phyloP scores from a whole-genome alignment of 1,284 basidiomycete species.

The Heterobasidion irregulare region DNA sequence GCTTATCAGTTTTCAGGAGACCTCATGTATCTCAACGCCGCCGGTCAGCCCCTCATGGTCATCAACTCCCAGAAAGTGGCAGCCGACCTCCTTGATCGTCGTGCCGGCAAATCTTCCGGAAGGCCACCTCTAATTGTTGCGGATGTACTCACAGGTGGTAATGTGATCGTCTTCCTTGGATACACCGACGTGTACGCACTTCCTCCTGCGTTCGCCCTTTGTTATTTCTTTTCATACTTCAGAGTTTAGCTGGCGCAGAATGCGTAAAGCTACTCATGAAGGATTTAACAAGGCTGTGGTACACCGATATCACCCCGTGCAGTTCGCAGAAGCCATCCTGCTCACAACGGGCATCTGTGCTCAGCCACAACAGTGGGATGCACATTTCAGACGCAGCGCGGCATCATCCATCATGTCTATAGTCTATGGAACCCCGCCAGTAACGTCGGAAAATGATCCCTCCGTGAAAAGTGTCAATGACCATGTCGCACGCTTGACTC shows the following conservation, averaged over 20 bases:
- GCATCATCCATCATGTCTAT: constrained; percentile 3
- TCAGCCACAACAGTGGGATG: neutral
- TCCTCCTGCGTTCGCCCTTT: neutral
- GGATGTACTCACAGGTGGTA: neutral
- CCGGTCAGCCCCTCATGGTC: constrained; percentile 14
- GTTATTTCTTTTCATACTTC: neutral
- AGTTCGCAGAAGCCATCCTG: neutral
- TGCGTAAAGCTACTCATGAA: neutral
- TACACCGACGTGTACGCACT: constrained; percentile 1
- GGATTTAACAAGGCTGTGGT: neutral
- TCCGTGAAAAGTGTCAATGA: neutral
- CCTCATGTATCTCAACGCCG: constrained; percentile 13
- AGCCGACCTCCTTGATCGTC: constrained; percentile 15
- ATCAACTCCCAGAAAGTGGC: constrained; percentile 13
- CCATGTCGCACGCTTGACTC: neutral
- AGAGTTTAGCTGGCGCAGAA: neutral
- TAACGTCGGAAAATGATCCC: neutral
- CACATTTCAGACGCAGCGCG: constrained; percentile 1
- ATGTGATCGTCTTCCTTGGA: neutral
- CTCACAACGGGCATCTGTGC: neutral
- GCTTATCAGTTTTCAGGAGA: constrained; percentile 10
- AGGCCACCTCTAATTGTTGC: constrained; percentile 7
- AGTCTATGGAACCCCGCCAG: neutral
- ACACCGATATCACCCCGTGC: neutral
- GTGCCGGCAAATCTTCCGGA: constrained; percentile 13